Evolutionary conservation across 1,284 basidiomycete species (phyloP), one percentile per base, ranked within the genome.

Genomic region (Ustilago trichophora): DNA sequence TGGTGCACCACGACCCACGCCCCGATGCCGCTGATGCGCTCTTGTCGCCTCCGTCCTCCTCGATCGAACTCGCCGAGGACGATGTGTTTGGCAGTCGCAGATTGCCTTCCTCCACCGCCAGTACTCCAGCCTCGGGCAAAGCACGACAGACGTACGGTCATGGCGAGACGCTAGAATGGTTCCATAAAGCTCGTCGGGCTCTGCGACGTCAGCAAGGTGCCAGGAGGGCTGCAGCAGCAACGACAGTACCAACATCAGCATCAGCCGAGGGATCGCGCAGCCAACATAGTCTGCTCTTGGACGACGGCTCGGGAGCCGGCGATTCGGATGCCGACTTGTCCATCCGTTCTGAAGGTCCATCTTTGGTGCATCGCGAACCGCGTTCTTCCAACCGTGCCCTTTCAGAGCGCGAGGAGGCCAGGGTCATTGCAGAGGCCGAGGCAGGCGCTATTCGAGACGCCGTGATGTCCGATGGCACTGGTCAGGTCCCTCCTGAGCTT

Each of bases 121-220:
- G 56, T 33, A 50, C 47, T 8, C 51, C 59, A 2, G 51, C 31
- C 3, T 45, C 54, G 22, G 53, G 51, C 27, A 63, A 62, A 16
- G 47, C 54, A 16, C 35, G 51, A 34, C 54, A 56, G 32, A 45
- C 29, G 19, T 62, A 63, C 27, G 57, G 58, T 11, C 41, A 49
- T 13, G 67, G 51, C 31, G 58, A 70, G 59, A 70, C 67, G 36
- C 63, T 70, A 10, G 57, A 73, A 29, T 73, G 71, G 71, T 70
- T 73, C 48, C 71, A 73, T 51, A 66, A 64, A 29, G 67, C 71
- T 22, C 50, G 71, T 4, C 50, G 56, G 31, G 71, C 67, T 0
- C 49, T 73, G 36, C 51, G 47, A 46, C 64, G 56, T 5, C 65
- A 68, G 44, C 55, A 59, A 29, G 46, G 60, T 21, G 51, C 51